These are phyloP conservation scores for Pisolithus microcarpus DNA, from an alignment of 768 basidiomycete species.

Conservation along the genomic window DNA sequence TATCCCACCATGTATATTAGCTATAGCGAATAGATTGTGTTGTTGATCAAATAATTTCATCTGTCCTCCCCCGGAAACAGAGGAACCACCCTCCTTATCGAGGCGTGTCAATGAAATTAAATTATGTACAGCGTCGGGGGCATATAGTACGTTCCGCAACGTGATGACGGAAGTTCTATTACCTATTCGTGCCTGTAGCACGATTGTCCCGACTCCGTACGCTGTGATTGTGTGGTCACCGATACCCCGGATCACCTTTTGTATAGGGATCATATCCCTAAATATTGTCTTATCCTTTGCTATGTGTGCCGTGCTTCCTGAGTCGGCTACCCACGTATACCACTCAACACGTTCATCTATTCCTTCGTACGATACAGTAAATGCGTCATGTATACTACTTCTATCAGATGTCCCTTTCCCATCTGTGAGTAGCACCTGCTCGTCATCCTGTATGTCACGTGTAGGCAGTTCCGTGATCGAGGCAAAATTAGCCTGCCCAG, in stretches of 20 bases:
- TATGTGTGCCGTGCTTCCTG: neutral
- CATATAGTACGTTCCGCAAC: neutral
- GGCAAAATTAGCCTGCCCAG: neutral
- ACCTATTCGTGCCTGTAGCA: too few relatives aligned
- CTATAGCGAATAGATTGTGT: neutral
- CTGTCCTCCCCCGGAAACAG: too few relatives aligned
- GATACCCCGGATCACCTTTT: neutral
- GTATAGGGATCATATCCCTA: neutral
- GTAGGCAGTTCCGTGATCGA: neutral
- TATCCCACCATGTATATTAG: neutral
- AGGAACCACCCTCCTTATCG: neutral
- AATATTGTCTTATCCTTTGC: neutral
- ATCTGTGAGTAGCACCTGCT: neutral
- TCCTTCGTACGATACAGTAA: neutral
- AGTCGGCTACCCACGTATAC: neutral
- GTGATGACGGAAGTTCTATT: neutral
- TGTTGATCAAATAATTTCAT: neutral
- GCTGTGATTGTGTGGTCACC: neutral
- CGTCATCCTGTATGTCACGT: neutral
- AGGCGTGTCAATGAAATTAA: neutral
- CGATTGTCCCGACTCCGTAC: neutral
- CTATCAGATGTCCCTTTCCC: too few relatives aligned
- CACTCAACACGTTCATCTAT: neutral
- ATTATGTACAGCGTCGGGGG: constrained; percentile 1
- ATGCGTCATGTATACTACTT: too few relatives aligned